A percentile compares a stretch with the other conserved stretches of the same genome.
Conservation (phyloP, 805 yeast species). For the Cyberlindnera bimundalis region DNA sequence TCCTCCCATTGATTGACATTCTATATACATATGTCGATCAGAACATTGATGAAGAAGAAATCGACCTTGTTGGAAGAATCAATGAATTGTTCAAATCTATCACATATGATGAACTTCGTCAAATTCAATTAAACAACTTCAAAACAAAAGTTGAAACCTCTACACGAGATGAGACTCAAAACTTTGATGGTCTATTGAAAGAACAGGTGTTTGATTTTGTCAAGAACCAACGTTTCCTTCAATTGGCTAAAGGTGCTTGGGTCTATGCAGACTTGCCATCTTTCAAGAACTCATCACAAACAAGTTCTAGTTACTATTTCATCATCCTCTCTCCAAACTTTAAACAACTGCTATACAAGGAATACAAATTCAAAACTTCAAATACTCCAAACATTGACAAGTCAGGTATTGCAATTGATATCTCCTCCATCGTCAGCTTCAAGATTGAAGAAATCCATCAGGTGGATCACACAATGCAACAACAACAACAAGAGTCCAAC, state of each 20-base stretch:
- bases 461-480: conserved; percentile 41
- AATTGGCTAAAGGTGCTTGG: conserved; percentile 78
- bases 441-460: conserved; percentile 46
- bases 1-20: conserved; percentile 42
- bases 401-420: conserved; percentile 49
- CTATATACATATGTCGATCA: conserved; percentile 31
- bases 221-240: conserved; percentile 68
- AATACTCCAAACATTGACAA: conserved; percentile 56
- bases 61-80: conserved; percentile 40
- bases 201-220: conserved; percentile 67
- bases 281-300: conserved; percentile 19
- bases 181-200: conserved; percentile 48
- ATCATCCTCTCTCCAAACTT: conserved; percentile 66
- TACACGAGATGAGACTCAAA: conserved; percentile 45
- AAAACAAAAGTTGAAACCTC: conserved; percentile 33
- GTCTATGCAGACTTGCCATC: conserved; percentile 61
- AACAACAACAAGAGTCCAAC: conserved; percentile 31
- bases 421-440: conserved; percentile 49
- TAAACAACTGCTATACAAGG: conserved; percentile 56
- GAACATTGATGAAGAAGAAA: conserved; percentile 21
- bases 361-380: conserved; percentile 45
- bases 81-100: conserved; percentile 39
- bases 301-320: conserved; percentile 43
- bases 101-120: conserved; percentile 49
- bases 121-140: conserved; percentile 45